A percentile compares a stretch with the other conserved stretches of the same genome.
phyloP scores from a whole-genome alignment of 495 filamentous ascomycete genomes.

The Geoglossum glabrum region DNA sequence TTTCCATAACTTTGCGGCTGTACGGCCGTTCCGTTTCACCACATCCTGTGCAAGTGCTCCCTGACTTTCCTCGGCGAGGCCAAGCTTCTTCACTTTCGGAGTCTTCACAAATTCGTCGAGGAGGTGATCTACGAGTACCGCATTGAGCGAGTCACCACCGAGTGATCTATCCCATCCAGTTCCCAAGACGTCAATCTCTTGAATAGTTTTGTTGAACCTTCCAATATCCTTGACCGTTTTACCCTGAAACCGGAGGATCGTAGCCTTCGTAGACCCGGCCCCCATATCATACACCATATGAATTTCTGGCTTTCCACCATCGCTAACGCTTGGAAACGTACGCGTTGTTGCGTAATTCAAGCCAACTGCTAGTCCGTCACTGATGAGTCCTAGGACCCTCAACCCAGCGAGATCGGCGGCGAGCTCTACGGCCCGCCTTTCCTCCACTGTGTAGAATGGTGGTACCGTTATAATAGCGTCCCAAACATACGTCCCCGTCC shows the following conservation, averaged over 20 bases:
- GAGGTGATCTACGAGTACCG: slow-evolving; percentile 75
- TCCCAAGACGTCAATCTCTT: slow-evolving; percentile 77
- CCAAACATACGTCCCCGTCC: slow-evolving; percentile 49
- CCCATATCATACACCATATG: slow-evolving; percentile 97
- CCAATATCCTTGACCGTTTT: slow-evolving; percentile 79
- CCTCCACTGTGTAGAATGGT: slow-evolving; percentile 73
- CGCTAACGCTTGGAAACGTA: slow-evolving; percentile 64
- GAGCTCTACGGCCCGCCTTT: slow-evolving; percentile 62
- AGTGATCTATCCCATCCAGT: slow-evolving; percentile 75
- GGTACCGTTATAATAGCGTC: slow-evolving; percentile 83
- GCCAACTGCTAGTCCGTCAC: slow-evolving; percentile 81
- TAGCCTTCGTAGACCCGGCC: slow-evolving; percentile 92
- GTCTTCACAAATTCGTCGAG: slow-evolving; percentile 52
- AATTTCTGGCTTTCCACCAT: slow-evolving; percentile 74
- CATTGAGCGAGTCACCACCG: slow-evolving; percentile 78
- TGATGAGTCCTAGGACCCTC: slow-evolving; percentile 64
- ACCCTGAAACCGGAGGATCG: slow-evolving; percentile 75
- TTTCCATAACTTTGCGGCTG: slow-evolving; percentile 74
- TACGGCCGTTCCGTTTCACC: slow-evolving; percentile 58
- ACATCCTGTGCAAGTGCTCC: slow-evolving; percentile 10
- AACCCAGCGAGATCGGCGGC: slow-evolving; percentile 77
- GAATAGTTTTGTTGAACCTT: slow-evolving; percentile 87
- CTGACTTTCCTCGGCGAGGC: slow-evolving; percentile 29
- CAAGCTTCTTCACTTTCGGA: slow-evolving; percentile 45
- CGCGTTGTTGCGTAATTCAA: slow-evolving; percentile 86